Evolutionary conservation across 306 rosid genomes (phyloP).

Genomic region (Inga leiocalycina): DNA sequence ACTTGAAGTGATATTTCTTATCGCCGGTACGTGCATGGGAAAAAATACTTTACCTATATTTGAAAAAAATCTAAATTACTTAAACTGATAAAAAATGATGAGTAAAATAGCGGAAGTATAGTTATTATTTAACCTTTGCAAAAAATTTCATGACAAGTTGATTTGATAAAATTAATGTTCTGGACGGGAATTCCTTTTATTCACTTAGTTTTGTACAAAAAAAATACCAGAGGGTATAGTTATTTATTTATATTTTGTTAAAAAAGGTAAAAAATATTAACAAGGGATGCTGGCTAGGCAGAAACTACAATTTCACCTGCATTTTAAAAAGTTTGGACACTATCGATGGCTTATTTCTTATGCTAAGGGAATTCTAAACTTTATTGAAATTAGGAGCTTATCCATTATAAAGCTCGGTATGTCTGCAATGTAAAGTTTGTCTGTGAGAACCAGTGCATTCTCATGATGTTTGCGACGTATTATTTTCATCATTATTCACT

Average conservation of each 20-base stretch:
- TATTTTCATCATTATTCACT: not conserved
- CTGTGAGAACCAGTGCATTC: not conserved
- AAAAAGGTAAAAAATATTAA: not conserved
- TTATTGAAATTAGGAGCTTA: not conserved
- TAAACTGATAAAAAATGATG: not conserved
- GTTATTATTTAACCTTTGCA: no score
- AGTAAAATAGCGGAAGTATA: no score
- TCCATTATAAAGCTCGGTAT: not conserved
- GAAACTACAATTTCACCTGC: not conserved
- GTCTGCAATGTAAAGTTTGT: not conserved
- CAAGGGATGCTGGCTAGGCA: not conserved
- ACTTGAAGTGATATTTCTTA: not conserved
- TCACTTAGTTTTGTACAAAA: not conserved
- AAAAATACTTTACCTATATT: not conserved
- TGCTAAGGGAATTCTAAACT: not conserved
- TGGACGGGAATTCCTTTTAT: no score
- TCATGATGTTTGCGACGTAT: not conserved
- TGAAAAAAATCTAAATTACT: not conserved
- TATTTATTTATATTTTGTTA: no score
- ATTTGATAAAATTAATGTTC: no score
- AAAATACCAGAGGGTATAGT: not conserved
- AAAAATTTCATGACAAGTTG: no score
- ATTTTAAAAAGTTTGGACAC: not conserved
- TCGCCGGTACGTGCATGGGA: not conserved
- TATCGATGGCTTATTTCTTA: not conserved